Percentiles rank a stretch among this genome's conserved stretches.
Conservation (phyloP, 2,329 filamentous ascomycete genomes). For the Aureobasidium musti region DNA sequence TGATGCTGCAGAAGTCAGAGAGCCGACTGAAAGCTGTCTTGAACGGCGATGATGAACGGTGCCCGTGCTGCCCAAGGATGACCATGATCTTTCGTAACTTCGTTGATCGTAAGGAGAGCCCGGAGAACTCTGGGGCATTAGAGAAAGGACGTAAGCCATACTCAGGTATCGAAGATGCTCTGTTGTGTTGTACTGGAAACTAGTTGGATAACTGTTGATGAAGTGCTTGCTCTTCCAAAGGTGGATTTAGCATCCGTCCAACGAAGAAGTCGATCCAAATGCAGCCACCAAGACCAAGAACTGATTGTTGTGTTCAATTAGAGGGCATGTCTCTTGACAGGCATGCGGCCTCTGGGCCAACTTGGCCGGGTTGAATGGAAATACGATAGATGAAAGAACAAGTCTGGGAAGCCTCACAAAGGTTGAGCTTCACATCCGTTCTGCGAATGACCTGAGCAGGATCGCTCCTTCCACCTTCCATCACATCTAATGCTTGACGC, state of each 20-base stretch:
- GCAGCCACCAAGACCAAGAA: slow-evolving; percentile 4
- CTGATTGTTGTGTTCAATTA: slow-evolving; percentile 23
- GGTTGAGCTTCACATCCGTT: background rate
- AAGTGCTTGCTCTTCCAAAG: slow-evolving; percentile 10
- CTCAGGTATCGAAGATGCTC: slow-evolving; percentile 6
- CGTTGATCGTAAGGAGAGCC: slow-evolving; percentile 22
- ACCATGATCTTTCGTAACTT: slow-evolving; percentile 27
- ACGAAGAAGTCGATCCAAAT: slow-evolving; percentile 13
- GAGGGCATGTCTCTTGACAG: slow-evolving; percentile 17
- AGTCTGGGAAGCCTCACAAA: background rate
- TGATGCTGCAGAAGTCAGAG: slow-evolving; percentile 27
- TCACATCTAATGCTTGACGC: background rate
- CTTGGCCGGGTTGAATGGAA: slow-evolving; percentile 16
- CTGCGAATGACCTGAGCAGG: background rate
- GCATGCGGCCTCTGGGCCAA: slow-evolving; percentile 24
- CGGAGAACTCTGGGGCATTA: slow-evolving; percentile 27
- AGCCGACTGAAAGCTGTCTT: slow-evolving; percentile 28
- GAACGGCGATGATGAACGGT: slow-evolving; percentile 19
- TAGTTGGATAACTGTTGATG: slow-evolving; percentile 16
- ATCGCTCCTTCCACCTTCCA: slow-evolving; percentile 25
- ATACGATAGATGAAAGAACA: slow-evolving; percentile 20
- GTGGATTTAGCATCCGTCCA: slow-evolving; percentile 10
- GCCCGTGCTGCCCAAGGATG: slow-evolving; percentile 29
- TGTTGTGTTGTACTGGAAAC: slow-evolving; percentile 23
- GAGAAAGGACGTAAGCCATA: slow-evolving; percentile 33